Evolutionary conservation across 1,284 basidiomycete species (phyloP).

Genomic region (Boletus albobrunnescens): DNA sequence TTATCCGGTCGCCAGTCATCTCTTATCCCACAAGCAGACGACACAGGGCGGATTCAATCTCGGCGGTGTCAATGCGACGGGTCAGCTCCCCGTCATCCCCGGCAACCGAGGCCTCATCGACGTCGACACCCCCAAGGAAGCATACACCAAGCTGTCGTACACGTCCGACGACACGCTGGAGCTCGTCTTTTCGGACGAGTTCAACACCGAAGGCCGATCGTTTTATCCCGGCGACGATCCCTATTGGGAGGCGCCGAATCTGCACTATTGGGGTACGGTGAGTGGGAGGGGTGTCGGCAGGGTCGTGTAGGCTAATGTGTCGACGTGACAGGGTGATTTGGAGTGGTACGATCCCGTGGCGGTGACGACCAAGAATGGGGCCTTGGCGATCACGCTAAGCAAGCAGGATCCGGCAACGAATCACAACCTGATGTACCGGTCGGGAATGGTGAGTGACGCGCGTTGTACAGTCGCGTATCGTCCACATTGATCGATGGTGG

Average conservation of each 20-base stretch:
- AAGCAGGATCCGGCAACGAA: slow-evolving; percentile 37
- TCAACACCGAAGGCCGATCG: slow-evolving; percentile 56
- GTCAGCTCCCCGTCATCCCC: slow-evolving; percentile 60
- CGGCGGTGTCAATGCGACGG: slow-evolving; percentile 49
- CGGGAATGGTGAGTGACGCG: slow-evolving; percentile 29
- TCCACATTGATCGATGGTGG: not conserved
- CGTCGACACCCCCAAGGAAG: slow-evolving; percentile 63
- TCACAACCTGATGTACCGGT: slow-evolving; percentile 58
- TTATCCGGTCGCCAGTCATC: slow-evolving; percentile 36
- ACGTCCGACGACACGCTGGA: slow-evolving; percentile 43
- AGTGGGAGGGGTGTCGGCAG: not conserved
- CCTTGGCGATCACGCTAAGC: slow-evolving; percentile 54
- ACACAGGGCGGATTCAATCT: slow-evolving; percentile 47
- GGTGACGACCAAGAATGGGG: slow-evolving; percentile 61
- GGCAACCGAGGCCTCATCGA: slow-evolving; percentile 76
- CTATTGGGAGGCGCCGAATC: slow-evolving; percentile 65
- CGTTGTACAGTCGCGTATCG: not conserved
- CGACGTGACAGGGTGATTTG: slow-evolving; percentile 35
- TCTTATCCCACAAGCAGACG: slow-evolving; percentile 36
- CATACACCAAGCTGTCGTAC: slow-evolving; percentile 58
- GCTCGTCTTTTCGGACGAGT: slow-evolving; percentile 71
- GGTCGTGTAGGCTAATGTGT: slow-evolving; percentile 5
- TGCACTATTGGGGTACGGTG: slow-evolving; percentile 67
- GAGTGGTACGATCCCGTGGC: slow-evolving; percentile 64
- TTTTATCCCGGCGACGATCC: slow-evolving; percentile 54